Conservation (phyloP, 2,329 filamentous ascomycete genomes). For the Blumeriella jaapii region DNA sequence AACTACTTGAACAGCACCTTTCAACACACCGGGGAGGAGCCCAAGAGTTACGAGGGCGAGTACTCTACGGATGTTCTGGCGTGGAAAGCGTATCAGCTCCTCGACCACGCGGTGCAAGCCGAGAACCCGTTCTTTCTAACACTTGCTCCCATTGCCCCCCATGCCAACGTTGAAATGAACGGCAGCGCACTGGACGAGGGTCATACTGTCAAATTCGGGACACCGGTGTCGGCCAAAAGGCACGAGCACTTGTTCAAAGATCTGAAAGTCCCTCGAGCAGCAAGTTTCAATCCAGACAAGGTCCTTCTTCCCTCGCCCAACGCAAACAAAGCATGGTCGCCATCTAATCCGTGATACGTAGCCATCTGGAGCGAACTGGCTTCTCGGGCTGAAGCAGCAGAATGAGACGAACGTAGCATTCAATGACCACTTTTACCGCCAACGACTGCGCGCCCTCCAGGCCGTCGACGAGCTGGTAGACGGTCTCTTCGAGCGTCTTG, state of each 20-base stretch:
- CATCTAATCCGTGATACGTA: background rate
- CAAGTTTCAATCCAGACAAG: slow-evolving; percentile 52
- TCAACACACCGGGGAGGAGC: slow-evolving; percentile 45
- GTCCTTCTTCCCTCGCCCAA: slow-evolving; percentile 22
- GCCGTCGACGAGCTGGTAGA: slow-evolving; percentile 43
- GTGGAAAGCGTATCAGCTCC: slow-evolving; percentile 44
- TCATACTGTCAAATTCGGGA: slow-evolving; percentile 10
- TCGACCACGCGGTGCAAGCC: slow-evolving; percentile 45
- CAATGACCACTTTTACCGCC: slow-evolving; percentile 39
- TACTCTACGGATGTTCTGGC: slow-evolving; percentile 44
- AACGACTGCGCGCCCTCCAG: slow-evolving; percentile 39
- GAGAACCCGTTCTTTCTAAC: slow-evolving; percentile 54
- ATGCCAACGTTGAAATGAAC: slow-evolving; percentile 37
- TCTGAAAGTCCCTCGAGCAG: slow-evolving; percentile 45
- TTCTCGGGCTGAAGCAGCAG: slow-evolving; percentile 31
- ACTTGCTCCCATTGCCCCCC: slow-evolving; percentile 55
- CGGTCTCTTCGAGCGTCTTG: slow-evolving; percentile 32
- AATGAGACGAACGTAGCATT: slow-evolving; percentile 32
- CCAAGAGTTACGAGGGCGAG: slow-evolving; percentile 40
- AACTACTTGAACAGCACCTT: slow-evolving; percentile 54
- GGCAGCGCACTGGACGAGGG: slow-evolving; percentile 27
- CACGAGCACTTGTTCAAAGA: slow-evolving; percentile 50
- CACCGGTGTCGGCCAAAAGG: slow-evolving; percentile 44
- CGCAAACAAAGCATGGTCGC: background rate
- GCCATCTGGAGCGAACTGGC: slow-evolving; percentile 33